Evolutionary conservation across 179 eudicot species (phyloP), one percentile per base, ranked within the genome.

Genomic region (Beta corolliflora): DNA sequence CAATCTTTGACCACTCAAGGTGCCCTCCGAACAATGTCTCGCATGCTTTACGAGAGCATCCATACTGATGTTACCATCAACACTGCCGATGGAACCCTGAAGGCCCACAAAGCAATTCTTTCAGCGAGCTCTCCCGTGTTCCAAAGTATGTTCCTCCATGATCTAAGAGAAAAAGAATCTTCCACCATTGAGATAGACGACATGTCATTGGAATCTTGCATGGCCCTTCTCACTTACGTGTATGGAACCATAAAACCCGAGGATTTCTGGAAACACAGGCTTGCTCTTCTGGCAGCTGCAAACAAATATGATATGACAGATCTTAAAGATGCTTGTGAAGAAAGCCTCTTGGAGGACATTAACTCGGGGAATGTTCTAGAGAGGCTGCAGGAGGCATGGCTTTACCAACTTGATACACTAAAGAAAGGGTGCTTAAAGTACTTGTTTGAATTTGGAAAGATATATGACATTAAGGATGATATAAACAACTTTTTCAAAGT

Each of bases 371-470:
- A 95, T 79, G 98, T 94, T 63, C 91, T 95, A 0, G 98, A 90
- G 85, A 89, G 98, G 71, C 80, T 95, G 81, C 97, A 94, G 77
- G 94, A 92, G 78, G 99, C 99, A 0, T 88, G 91, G 93, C 87
- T 92, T 36, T 92, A 91, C 85, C 88, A 89, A 83, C 90, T 94
- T 41, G 77, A 85, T 9, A 90, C 89, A 80, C 86, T 95, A 73
- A 94, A 91, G 88, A 89, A 83, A 79, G 92, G 97, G 21, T 95
- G 99, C 81, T 72, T 94, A 85, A 84, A 71, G 71, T 95, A 94
- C 68, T 88, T 93, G 89, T 89, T 95, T 69, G 94, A 92, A 45
- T 93, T 95, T 75, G 95, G 99, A 58, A 95, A 95, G 89, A 91
- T 95, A 16, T 91, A 90, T 73, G 99, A 94, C 84, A 86, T 94